Percentiles rank a stretch among this genome's conserved stretches.
Evolutionary conservation across 2,329 filamentous ascomycete species (phyloP).

Genomic region (Beauveria sp.): DNA sequence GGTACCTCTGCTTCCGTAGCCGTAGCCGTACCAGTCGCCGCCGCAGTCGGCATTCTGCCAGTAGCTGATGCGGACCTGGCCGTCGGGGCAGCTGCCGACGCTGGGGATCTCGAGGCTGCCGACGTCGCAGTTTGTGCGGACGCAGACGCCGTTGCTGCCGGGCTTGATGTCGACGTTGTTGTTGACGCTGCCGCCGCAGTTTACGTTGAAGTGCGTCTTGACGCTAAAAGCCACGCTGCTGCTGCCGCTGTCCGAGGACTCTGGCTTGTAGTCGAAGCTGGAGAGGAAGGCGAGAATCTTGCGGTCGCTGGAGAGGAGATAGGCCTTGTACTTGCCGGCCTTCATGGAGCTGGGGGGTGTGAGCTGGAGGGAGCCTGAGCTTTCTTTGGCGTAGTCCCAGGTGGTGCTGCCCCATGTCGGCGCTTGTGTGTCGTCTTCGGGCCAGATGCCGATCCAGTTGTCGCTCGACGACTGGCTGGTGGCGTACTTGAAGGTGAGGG

Average conservation of each 20-base stretch:
- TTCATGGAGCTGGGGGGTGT: neutral
- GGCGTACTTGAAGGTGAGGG: neutral
- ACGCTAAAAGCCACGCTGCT: neutral
- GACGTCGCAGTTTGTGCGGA: neutral
- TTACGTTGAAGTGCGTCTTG: neutral
- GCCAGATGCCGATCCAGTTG: slow-evolving; percentile 1
- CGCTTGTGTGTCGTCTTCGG: neutral
- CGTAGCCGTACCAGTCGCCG: slow-evolving; percentile 5
- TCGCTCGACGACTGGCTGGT: neutral
- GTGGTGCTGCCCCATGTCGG: neutral
- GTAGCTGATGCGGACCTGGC: slow-evolving; percentile 6
- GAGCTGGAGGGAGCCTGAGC: neutral
- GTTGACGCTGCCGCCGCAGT: neutral
- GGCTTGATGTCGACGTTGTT: neutral
- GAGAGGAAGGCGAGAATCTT: neutral
- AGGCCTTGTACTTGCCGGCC: slow-evolving; percentile 1
- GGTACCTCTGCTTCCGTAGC: neutral
- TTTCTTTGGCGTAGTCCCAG: neutral
- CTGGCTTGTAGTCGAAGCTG: neutral
- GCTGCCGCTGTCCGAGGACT: too few relatives aligned
- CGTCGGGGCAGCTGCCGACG: slow-evolving; percentile 2
- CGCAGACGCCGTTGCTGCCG: slow-evolving; percentile 2
- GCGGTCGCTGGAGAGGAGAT: neutral
- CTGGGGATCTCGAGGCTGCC: neutral
- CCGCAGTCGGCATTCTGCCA: neutral